A percentile compares a stretch with the other conserved stretches of the same genome.
Evolutionary conservation across 2,329 filamentous ascomycete species (phyloP).

Genomic region (Xylogone sp.): DNA sequence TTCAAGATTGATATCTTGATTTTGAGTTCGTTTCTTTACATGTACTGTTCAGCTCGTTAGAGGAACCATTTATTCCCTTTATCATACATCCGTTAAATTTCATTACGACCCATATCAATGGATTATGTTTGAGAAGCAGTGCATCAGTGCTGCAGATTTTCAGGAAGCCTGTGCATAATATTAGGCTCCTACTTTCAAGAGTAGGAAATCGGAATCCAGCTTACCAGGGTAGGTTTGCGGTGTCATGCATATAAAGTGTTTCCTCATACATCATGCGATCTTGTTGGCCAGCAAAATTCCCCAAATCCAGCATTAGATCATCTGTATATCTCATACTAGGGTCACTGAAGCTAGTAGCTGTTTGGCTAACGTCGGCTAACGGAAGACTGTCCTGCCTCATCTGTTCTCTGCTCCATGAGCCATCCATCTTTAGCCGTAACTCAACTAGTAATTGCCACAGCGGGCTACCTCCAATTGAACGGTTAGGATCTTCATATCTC

Average conservation of each 20-base stretch:
- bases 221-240: not conserved
- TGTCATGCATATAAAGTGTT: not conserved
- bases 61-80: no score
- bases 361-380: not conserved
- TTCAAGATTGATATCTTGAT: no score
- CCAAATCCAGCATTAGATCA: conserved; percentile 12
- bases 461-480: conserved; percentile 4
- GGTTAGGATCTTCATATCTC: not conserved
- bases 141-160: not conserved
- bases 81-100: no score
- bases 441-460: conserved; percentile 13
- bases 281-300: not conserved
- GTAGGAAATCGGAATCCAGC: not conserved
- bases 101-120: no score
- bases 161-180: not conserved
- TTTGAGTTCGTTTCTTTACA: no score
- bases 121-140: no score
- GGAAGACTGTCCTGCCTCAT: not conserved
- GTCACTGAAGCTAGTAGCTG: not conserved
- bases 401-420: not conserved
- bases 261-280: not conserved
- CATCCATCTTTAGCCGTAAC: conserved; percentile 2
- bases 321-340: conserved; percentile 1
- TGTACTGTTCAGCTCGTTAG: no score
- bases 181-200: not conserved